phyloP scores from a whole-genome alignment of 2,329 filamentous ascomycete species.

The Neofusicoccum laricinum region DNA sequence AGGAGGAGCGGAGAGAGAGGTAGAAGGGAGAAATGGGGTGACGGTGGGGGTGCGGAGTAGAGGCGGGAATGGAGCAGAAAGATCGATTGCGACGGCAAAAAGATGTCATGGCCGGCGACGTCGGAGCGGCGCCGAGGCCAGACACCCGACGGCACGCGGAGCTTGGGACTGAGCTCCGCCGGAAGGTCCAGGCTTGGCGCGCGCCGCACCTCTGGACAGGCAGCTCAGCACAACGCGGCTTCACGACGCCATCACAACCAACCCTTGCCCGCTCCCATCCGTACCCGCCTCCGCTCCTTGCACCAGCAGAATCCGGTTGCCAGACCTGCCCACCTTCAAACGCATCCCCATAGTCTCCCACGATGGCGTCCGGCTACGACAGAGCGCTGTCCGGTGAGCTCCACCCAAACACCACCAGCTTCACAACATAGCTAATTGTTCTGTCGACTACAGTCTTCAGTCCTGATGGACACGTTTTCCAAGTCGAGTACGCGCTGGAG shows the following conservation, averaged over 20 bases:
- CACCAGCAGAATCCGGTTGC: not conserved
- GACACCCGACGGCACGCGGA: not conserved
- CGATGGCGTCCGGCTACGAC: conserved; percentile 84
- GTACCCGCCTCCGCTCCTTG: not conserved
- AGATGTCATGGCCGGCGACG: conserved; percentile 15
- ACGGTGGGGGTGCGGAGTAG: conserved; percentile 1
- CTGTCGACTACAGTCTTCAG: conserved; percentile 75
- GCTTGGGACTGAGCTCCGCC: conserved; percentile 14
- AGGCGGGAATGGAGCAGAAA: not conserved
- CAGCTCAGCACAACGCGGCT: conserved; percentile 16
- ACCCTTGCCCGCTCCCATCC: not conserved
- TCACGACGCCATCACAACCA: conserved; percentile 5
- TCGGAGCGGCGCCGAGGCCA: not conserved
- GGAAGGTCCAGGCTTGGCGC: not conserved
- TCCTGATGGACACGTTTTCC: conserved; percentile 98
- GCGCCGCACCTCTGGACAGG: conserved; percentile 5
- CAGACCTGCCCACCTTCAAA: not conserved
- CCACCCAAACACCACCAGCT: conserved; percentile 30
- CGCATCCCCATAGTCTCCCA: not conserved
- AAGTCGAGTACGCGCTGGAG: conserved; percentile 98
- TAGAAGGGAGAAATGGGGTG: not conserved
- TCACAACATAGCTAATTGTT: conserved; percentile 27
- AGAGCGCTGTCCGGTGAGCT: conserved; percentile 93
- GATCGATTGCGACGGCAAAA: not conserved
- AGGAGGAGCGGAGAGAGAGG: not conserved